Evolutionary conservation across 192 early-diverging fungal genomes (phyloP), one percentile per base, ranked within the genome.

Genomic region (Fimicolochytrium jonesii): DNA sequence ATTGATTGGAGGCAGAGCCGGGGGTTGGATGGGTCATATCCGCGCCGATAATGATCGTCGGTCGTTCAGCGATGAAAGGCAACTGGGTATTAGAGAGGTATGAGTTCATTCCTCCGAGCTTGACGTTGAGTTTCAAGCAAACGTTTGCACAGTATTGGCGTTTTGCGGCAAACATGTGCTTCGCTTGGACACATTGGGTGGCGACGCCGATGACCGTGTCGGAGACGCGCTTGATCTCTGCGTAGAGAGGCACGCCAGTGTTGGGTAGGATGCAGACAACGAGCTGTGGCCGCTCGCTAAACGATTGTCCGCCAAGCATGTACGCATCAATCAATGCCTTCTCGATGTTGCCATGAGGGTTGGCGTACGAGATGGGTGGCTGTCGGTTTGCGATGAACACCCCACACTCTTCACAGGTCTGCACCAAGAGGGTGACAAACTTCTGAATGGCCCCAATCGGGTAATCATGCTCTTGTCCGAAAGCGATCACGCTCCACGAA

Each of bases 141-240:
- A 97, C 87, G 56, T 97, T 97, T 15, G 94, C 94, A 60, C 91
- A 94, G 78, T 97, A 97, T 75, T 95, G 93, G 36, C 85, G 67
- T 69, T 88, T 93, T 20, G 88, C 76, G 22, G 75, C 66, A 66
- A 79, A 78, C 65, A 91, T 78, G 56, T 94, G 85, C 68, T 84
- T 91, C 17, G 83, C 77, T 60, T 91, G 92, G 57, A 97, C 83
- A 71, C 94, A 97, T 75, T 97, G 94, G 28, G 92, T 92, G 0
- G 89, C 84, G 32, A 95, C 70, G 25, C 93, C 93, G 58, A 95
- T 82, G 20, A 91, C 87, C 0, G 92, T 94, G 67, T 97, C 92
- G 30, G 83, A 83, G 23, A 91, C 81, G 28, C 92, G 83, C 79
- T 97, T 97, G 70, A 94, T 87, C 42, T 88, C 87, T 30, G 86